Conservation (phyloP, 2,329 filamentous ascomycete species). For the Aspergillus sp. region DNA sequence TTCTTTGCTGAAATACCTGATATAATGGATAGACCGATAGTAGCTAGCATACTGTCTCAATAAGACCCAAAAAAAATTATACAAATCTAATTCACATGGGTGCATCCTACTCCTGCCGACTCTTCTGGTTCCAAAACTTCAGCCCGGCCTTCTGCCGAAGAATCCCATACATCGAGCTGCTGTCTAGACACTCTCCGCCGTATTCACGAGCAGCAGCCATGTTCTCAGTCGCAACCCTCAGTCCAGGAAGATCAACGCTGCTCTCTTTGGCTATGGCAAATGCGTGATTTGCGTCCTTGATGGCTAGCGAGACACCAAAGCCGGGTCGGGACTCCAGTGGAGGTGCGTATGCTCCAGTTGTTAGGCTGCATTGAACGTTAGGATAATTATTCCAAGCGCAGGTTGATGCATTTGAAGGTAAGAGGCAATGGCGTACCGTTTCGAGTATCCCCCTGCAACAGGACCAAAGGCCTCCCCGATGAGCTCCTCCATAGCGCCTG, state of each 20-base stretch:
- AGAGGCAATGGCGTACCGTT: conserved; percentile 33
- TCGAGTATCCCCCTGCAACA: conserved; percentile 49
- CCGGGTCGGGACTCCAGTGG: conserved; percentile 40
- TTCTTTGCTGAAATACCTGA: not conserved
- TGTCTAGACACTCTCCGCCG: conserved; percentile 43
- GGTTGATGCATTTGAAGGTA: not conserved
- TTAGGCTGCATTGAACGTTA: conserved; percentile 35
- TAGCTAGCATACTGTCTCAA: not conserved
- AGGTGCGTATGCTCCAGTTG: conserved; percentile 49
- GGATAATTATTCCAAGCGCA: not conserved
- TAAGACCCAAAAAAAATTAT: not conserved
- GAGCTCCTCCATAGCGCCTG: conserved; percentile 47
- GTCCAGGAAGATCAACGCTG: conserved; percentile 37
- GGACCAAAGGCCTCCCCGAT: conserved; percentile 51
- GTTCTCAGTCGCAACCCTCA: conserved; percentile 40
- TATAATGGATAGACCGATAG: not conserved
- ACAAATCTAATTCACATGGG: not conserved
- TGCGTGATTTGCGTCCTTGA: conserved; percentile 44
- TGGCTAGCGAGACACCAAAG: conserved; percentile 43
- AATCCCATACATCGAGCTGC: conserved; percentile 44
- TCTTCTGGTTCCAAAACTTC: conserved; percentile 46
- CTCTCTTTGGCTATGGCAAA: conserved; percentile 38
- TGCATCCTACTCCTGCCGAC: conserved; percentile 27
- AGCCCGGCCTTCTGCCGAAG: conserved; percentile 42
- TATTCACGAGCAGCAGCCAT: conserved; percentile 43